Evolutionary conservation across 2,329 filamentous ascomycete genomes (phyloP), one percentile per base, ranked within the genome.

Genomic region (Alternaria arbusti): DNA sequence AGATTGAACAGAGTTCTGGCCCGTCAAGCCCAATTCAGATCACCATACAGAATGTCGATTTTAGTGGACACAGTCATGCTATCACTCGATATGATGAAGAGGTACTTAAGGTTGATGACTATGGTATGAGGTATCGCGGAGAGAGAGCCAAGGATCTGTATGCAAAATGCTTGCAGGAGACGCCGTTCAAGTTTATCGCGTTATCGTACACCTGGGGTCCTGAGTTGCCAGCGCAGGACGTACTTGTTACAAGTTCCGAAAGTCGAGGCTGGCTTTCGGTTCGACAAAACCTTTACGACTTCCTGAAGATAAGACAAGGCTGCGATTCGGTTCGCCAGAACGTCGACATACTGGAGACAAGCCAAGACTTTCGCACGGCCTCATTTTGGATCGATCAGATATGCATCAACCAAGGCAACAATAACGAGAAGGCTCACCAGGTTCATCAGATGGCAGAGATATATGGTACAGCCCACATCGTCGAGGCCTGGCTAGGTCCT

Each of bases 401-500:
- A 0, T 52, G 49, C 6, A 52, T 52, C 9, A 13, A 52, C 3
- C 49, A 52, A 40, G 28, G 9, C 2, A 1, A 52, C 0, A 1
- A 36, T 0, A 30, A 36, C 3, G 49, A 52, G 17, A 52, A 25
- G 13, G 8, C 5, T 1, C 49, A 52, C 4, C 49, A 52, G 4
- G 49, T 52, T 13, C 36, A 9, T 4, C 28, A 36, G 0, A 52
- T 52, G 49, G 49, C 30, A 6, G 28, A 36, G 1, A 40, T 52
- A 0, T 52, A 52, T 0, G 17, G 20, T 13, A 20, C 2, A 2
- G 13, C 49, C 4, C 2, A 0, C 5, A 5, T 3, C 2, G 49
- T 52, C 1, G 49, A 52, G 2, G 9, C 7, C 1, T 52, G 49
- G 49, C 8, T 52, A 3, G 1, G 49, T 13, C 4, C 28, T 2